Base-by-base conservation (phyloP, 1,139 yeast species). In the Nakaseomyces delphensis region DNA sequence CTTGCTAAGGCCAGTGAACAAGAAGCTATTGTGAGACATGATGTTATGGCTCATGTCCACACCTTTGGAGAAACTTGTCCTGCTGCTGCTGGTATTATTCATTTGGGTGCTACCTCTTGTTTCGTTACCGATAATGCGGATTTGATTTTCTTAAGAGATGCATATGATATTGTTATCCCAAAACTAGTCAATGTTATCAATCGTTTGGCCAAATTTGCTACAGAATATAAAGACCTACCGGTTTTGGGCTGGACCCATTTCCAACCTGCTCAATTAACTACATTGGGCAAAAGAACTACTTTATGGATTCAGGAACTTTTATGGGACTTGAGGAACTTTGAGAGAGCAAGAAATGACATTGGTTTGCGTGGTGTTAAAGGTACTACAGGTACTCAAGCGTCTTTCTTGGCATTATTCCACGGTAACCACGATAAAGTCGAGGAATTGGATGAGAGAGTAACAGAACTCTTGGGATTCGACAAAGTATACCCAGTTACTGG, bases 301-400 rank as follows among this genome's bases (percentile, higher is more conserved):
- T 73, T 91, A 60, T 91, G 98, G 98, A 73, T 93, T 57, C 99
- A 91, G 71, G 99, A 91, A 67, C 73, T 93, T 57, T 73, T 91
- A 59, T 91, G 98, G 98, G 99, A 91, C 69, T 76, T 91, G 66
- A 79, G 98, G 70, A 93, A 93, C 70, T 76, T 91, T 69, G 82
- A 76, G 55, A 83, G 99, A 67, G 97, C 97, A 43, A 81, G 98
- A 70, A 83, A 91, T 62, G 98, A 91, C 64, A 68, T 91, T 54
- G 98, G 98, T 37, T 75, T 91, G 58, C 81, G 99, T 68, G 99
- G 99, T 63, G 98, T 89, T 55, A 91, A 91, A 72, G 99, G 99
- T 61, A 91, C 99, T 46, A 91, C 99, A 40, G 99, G 99, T 66
- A 91, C 99, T 40, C 99, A 91, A 69, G 98, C 85, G 43, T 89